These are phyloP conservation scores for Xeromyces bisporus DNA, from an alignment of 495 filamentous ascomycete species.

Conservation along the genomic window DNA sequence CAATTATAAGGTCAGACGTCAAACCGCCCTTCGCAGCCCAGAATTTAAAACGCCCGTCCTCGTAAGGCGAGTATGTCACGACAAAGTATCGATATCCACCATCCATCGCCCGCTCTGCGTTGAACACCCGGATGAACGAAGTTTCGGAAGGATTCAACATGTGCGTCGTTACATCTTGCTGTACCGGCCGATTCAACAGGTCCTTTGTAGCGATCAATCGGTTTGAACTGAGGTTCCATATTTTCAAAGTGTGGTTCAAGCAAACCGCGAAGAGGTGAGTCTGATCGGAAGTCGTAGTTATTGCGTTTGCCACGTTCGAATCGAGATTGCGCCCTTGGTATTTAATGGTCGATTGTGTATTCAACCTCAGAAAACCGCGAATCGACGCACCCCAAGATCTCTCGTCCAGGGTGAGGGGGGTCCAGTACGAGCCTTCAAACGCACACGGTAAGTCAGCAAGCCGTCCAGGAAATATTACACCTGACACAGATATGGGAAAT, in stretches of 20 bases:
- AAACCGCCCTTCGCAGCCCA: conserved; percentile 59
- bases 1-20: conserved; percentile 42
- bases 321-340: conserved; percentile 52
- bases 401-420: conserved; percentile 62
- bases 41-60: conserved; percentile 86
- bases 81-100: conserved; percentile 51
- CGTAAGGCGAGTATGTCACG: conserved; percentile 72
- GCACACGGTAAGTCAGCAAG: background rate
- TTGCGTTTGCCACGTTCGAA: conserved; percentile 42
- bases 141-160: conserved; percentile 60
- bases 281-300: conserved; percentile 44
- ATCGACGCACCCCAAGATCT: conserved; percentile 60
- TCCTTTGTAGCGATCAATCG: conserved; percentile 56
- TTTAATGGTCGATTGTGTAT: conserved; percentile 44
- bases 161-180: conserved; percentile 41
- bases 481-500: background rate
- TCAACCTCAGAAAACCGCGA: conserved; percentile 53
- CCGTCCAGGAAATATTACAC: too few relatives aligned
- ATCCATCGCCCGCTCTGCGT: conserved; percentile 32
- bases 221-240: conserved; percentile 68
- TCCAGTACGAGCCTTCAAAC: conserved; percentile 44
- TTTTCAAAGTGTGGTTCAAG: conserved; percentile 68
- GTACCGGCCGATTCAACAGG: conserved; percentile 40
- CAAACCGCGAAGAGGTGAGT: conserved; percentile 69
- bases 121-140: conserved; percentile 57